A percentile compares a stretch with the other conserved stretches of the same genome.
Conservation (phyloP, 306 rosid genomes). For the Arachis hypogaea region DNA sequence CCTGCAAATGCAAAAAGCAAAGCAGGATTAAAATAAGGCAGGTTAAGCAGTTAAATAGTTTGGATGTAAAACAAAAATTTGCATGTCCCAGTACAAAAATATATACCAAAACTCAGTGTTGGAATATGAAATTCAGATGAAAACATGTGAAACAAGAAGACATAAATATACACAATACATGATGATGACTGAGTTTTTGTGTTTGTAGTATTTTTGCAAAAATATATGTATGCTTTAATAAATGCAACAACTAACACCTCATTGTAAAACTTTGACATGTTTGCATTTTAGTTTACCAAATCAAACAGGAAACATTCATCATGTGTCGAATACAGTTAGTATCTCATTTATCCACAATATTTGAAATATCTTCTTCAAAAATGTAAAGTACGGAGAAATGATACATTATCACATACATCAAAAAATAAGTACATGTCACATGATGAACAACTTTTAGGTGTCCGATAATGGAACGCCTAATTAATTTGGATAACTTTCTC, state of each 20-base stretch:
- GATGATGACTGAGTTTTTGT: no score
- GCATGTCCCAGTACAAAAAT: neutral
- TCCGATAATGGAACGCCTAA: neutral
- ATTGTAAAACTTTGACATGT: neutral
- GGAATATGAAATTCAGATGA: no score
- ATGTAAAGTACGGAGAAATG: neutral
- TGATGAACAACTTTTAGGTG: neutral
- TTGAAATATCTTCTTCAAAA: neutral
- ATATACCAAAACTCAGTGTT: no score
- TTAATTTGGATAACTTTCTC: constrained; percentile 2
- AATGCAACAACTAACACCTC: neutral
- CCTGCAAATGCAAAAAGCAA: constrained; percentile 62
- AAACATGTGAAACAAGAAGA: no score
- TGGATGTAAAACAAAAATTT: constrained; percentile 7
- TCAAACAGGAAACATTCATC: constrained; percentile 11
- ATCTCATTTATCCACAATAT: constrained; percentile 4
- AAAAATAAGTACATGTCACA: neutral
- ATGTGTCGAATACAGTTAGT: neutral
- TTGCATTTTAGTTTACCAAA: constrained; percentile 3
- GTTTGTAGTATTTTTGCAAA: neutral
- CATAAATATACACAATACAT: no score
- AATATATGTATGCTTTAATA: neutral
- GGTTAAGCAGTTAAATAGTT: constrained; percentile 30
- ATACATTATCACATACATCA: neutral
- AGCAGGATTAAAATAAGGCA: constrained; percentile 28